These are phyloP conservation scores for Sanghuangporus sanghuang DNA, from an alignment of 1,284 basidiomycete species.

Conservation along the genomic window DNA sequence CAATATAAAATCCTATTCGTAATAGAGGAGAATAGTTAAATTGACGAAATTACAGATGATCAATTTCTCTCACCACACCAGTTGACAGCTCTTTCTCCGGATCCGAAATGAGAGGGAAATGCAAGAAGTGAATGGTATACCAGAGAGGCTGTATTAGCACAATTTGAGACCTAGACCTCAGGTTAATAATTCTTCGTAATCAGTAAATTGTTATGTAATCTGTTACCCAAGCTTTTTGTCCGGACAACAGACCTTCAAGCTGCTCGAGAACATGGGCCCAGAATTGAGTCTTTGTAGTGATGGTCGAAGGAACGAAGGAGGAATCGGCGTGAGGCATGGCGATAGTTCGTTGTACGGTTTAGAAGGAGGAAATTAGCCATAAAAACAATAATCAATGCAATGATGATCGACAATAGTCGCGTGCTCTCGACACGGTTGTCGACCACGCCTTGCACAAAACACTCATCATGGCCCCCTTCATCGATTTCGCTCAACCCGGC, in stretches of 20 bases:
- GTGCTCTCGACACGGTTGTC: not conserved
- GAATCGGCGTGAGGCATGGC: conserved; percentile 84
- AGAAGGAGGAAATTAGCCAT: not conserved
- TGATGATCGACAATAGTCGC: conserved; percentile 24
- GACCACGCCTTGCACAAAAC: conserved; percentile 12
- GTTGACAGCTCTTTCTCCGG: conserved; percentile 64
- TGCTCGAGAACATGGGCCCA: conserved; percentile 72
- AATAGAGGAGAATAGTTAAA: not conserved
- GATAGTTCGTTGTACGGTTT: not conserved
- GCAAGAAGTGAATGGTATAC: conserved; percentile 73
- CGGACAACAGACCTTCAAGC: conserved; percentile 56
- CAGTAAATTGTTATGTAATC: conserved; percentile 5
- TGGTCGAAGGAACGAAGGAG: conserved; percentile 60
- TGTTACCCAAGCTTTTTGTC: conserved; percentile 71
- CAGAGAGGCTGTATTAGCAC: conserved; percentile 76
- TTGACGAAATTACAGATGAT: not conserved
- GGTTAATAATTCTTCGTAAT: not conserved
- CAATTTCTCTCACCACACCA: conserved; percentile 69
- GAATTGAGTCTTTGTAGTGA: conserved; percentile 67
- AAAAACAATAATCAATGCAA: conserved; percentile 15
- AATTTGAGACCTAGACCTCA: conserved; percentile 66
- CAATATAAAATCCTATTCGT: conserved; percentile 76
- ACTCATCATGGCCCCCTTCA: conserved; percentile 70
- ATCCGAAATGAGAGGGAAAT: conserved; percentile 63
- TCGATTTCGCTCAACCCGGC: conserved; percentile 49